These are phyloP conservation scores for Fusarium torulosum DNA, from an alignment of 2,329 filamentous ascomycete species.

Conservation along the genomic window DNA sequence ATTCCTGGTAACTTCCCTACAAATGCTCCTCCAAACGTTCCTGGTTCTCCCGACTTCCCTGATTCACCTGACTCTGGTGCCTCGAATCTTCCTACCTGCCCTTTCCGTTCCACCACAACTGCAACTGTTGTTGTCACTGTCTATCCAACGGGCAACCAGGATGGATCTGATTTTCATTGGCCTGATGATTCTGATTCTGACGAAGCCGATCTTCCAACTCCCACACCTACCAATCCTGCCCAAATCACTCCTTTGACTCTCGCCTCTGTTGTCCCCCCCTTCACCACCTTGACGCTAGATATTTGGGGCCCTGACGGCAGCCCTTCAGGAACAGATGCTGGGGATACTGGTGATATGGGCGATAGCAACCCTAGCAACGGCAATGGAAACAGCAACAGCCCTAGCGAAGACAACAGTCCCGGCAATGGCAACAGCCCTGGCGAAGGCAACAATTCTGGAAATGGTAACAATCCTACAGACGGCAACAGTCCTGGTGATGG, in stretches of 20 bases:
- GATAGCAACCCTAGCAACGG: conserved; percentile 15
- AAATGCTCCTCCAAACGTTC: conserved; percentile 19
- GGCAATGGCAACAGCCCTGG: too few relatives aligned
- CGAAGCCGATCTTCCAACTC: conserved; percentile 40
- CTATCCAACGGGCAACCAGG: conserved; percentile 51
- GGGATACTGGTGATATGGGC: conserved; percentile 13
- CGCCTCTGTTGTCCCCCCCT: conserved; percentile 44
- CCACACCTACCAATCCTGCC: conserved; percentile 49
- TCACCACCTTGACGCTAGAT: conserved; percentile 55
- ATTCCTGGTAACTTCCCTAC: conserved; percentile 27
- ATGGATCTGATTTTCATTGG: conserved; percentile 31
- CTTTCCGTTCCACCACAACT: conserved; percentile 56
- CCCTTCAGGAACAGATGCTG: conserved; percentile 18
- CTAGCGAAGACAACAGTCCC: conserved; percentile 16
- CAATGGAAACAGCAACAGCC: neutral
- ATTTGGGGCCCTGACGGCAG: conserved; percentile 48
- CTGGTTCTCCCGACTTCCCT: conserved; percentile 13
- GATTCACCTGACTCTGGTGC: conserved; percentile 8
- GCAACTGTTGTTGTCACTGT: conserved; percentile 64
- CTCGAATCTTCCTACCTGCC: conserved; percentile 54
- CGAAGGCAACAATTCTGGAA: too few relatives aligned
- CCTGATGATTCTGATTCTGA: conserved; percentile 37
- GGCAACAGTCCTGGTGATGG: too few relatives aligned
- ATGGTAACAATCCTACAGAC: too few relatives aligned
- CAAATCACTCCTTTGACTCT: conserved; percentile 24